phyloP scores from a whole-genome alignment of 768 basidiomycete genomes.

The Cystofilobasidium macerans region DNA sequence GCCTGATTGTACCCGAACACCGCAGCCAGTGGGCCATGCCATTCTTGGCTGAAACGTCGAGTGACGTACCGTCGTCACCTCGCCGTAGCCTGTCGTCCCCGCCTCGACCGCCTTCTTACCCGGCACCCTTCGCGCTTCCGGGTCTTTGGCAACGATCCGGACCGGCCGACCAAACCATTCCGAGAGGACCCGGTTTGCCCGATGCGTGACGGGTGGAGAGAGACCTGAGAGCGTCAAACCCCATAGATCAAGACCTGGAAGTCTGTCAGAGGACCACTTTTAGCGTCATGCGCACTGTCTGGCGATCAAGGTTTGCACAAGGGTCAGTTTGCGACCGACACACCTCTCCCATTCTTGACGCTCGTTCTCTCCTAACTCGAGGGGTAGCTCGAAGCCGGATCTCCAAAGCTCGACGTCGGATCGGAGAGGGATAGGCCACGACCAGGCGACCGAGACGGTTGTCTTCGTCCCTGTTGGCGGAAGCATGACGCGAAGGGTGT shows the following conservation, averaged over 20 bases:
- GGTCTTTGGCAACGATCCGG: constrained; percentile 5
- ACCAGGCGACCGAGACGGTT: neutral
- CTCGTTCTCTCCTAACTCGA: neutral
- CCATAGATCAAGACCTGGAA: constrained; percentile 13
- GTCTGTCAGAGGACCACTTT: neutral
- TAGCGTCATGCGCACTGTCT: too few relatives aligned
- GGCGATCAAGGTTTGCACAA: too few relatives aligned
- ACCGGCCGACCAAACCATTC: constrained; percentile 7
- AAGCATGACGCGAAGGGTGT: neutral
- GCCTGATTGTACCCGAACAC: too few relatives aligned
- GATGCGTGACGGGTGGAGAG: constrained; percentile 10
- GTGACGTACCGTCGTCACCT: neutral
- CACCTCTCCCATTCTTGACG: neutral
- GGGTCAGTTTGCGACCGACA: neutral
- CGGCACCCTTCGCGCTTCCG: neutral
- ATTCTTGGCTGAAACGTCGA: too few relatives aligned
- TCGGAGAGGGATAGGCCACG: neutral
- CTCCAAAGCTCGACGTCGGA: neutral
- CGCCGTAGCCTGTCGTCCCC: neutral
- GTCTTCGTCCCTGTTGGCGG: neutral
- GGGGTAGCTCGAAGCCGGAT: neutral
- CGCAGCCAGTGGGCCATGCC: too few relatives aligned
- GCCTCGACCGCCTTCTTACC: constrained; percentile 13
- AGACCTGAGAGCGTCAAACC: constrained; percentile 3
- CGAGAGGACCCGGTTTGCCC: constrained; percentile 11